These are phyloP conservation scores for Aspergillus alliaceus DNA, from an alignment of 2,329 filamentous ascomycete species.

Conservation along the genomic window DNA sequence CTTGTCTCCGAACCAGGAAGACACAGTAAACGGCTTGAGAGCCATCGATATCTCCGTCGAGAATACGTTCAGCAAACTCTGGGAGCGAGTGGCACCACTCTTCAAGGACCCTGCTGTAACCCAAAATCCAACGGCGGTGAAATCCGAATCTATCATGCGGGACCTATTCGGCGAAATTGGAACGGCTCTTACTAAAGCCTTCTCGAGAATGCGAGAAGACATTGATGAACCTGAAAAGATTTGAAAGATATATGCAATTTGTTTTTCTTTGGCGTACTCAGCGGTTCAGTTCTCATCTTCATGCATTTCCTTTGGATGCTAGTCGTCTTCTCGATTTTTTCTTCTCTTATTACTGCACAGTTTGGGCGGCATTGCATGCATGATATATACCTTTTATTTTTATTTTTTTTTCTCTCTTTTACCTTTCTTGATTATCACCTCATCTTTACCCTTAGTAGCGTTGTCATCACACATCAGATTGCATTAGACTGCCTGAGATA, in stretches of 20 bases:
- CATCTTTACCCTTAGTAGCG: background rate
- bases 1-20: conserved; percentile 2
- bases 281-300: background rate
- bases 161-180: conserved; percentile 20
- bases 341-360: background rate
- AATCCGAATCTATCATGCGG: conserved; percentile 18
- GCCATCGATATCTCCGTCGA: conserved; percentile 11
- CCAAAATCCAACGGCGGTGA: conserved; percentile 7
- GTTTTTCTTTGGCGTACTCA: background rate
- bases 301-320: background rate
- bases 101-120: conserved; percentile 12
- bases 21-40: background rate
- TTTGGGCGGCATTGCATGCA: background rate
- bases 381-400: background rate
- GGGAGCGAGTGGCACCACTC: conserved; percentile 13
- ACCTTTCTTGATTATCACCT: background rate
- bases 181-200: conserved; percentile 13
- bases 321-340: no score
- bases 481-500: conserved; percentile 1
- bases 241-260: background rate
- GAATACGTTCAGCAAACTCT: conserved; percentile 14
- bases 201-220: conserved; percentile 14
- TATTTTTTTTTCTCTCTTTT: background rate
- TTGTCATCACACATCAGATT: background rate
- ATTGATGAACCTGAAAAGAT: conserved; percentile 1